Conservation (phyloP, 306 rosid genomes). For the Cicer chorassanicum region DNA sequence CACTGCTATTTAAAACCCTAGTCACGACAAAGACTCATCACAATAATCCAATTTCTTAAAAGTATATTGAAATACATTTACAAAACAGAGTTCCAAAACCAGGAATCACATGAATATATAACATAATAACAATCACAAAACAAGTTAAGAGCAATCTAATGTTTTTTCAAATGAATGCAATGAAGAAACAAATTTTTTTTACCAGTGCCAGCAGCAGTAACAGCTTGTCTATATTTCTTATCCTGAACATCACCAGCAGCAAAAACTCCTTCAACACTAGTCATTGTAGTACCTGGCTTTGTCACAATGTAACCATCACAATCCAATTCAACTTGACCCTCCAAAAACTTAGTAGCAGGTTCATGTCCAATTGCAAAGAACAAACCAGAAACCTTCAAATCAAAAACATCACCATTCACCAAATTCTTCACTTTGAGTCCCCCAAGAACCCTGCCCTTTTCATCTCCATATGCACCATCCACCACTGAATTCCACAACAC, state of each 20-base stretch:
- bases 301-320: constrained; percentile 78
- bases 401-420: constrained; percentile 59
- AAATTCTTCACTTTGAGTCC: constrained; percentile 77
- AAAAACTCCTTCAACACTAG: constrained; percentile 79
- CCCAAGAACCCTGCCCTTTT: constrained; percentile 53
- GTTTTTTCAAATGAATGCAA: background rate
- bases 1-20: no score
- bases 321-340: constrained; percentile 75
- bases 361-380: constrained; percentile 94
- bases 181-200: constrained; percentile 22
- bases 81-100: constrained; percentile 21
- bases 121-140: constrained; percentile 4
- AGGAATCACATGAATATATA: constrained; percentile 22
- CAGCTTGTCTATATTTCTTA: constrained; percentile 93
- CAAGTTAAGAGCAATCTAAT: constrained; percentile 7
- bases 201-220: constrained; percentile 94
- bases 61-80: background rate
- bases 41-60: constrained; percentile 1
- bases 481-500: constrained; percentile 80
- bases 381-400: constrained; percentile 77
- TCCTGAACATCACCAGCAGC: constrained; percentile 98
- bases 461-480: constrained; percentile 63
- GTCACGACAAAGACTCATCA: background rate
- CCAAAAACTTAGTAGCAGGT: constrained; percentile 84
- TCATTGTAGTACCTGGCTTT: constrained; percentile 70